phyloP scores from a whole-genome alignment of 805 yeast species.

The Yamadazyma sp. region DNA sequence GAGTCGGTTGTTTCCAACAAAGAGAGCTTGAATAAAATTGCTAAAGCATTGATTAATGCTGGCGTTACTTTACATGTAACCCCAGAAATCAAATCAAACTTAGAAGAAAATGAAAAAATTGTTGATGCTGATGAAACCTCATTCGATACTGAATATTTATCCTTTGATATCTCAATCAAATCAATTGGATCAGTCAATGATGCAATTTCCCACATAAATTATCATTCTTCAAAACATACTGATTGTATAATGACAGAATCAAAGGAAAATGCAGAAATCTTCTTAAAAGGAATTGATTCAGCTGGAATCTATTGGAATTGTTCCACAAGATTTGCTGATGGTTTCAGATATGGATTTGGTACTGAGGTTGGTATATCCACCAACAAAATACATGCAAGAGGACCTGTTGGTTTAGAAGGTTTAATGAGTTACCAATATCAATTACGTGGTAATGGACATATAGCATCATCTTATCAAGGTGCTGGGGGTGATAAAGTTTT shows the following conservation, averaged over 20 bases:
- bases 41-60: slow-evolving; percentile 46
- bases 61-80: slow-evolving; percentile 76
- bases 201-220: slow-evolving; percentile 85
- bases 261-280: slow-evolving; percentile 66
- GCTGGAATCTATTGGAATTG: slow-evolving; percentile 98
- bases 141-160: slow-evolving; percentile 79
- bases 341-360: slow-evolving; percentile 97
- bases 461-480: slow-evolving; percentile 88
- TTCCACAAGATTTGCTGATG: slow-evolving; percentile 96
- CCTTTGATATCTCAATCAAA: slow-evolving; percentile 77
- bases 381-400: slow-evolving; percentile 95
- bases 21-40: slow-evolving; percentile 14
- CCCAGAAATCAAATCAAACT: slow-evolving; percentile 40
- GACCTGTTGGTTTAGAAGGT: slow-evolving; percentile 98
- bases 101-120: slow-evolving; percentile 33
- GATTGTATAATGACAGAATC: slow-evolving; percentile 85
- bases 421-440: slow-evolving; percentile 94
- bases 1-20: slow-evolving; percentile 31
- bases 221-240: slow-evolving; percentile 94
- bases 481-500: slow-evolving; percentile 84
- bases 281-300: slow-evolving; percentile 84
- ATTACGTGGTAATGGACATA: slow-evolving; percentile 87
- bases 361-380: slow-evolving; percentile 98
- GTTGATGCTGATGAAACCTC: slow-evolving; percentile 55
- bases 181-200: slow-evolving; percentile 55